phyloP scores from a whole-genome alignment of 164 flowering plant species.

The Brasenia schreberi region DNA sequence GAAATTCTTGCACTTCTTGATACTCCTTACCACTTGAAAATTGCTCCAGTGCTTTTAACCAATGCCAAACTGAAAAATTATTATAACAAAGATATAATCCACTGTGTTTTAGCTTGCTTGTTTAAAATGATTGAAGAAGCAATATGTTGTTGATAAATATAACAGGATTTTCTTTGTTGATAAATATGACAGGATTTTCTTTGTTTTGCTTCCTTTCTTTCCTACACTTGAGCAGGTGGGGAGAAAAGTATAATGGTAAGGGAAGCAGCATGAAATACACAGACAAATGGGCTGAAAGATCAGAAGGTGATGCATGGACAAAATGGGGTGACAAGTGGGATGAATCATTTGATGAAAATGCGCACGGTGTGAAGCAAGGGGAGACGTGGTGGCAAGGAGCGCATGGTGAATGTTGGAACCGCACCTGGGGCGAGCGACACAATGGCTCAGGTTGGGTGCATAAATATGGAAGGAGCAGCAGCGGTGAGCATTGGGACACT shows the following conservation, averaged over 20 bases:
- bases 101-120: too few species aligned
- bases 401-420: conserved; percentile 83
- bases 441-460: conserved; percentile 98
- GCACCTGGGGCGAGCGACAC: conserved; percentile 95
- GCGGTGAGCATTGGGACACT: conserved; percentile 98
- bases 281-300: conserved; percentile 96
- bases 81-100: too few species aligned
- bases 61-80: too few species aligned
- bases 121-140: too few species aligned
- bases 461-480: conserved; percentile 94
- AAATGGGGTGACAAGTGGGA: conserved; percentile 99
- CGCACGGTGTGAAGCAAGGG: conserved; percentile 85
- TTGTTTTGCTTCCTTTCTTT: neutral
- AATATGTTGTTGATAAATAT: too few species aligned
- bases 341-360: conserved; percentile 53
- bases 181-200: too few species aligned
- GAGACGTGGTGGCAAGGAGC: conserved; percentile 97
- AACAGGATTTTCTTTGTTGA: too few species aligned
- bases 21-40: too few species aligned
- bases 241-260: conserved; percentile 82
- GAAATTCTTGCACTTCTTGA: too few species aligned
- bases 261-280: conserved; percentile 94
- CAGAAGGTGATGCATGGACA: conserved; percentile 71
- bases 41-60: too few species aligned
- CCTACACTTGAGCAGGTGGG: conserved; percentile 55